A percentile compares a stretch with the other conserved stretches of the same genome.
Evolutionary conservation across 2,329 filamentous ascomycete species (phyloP).

Genomic region (Penicillium hordei): DNA sequence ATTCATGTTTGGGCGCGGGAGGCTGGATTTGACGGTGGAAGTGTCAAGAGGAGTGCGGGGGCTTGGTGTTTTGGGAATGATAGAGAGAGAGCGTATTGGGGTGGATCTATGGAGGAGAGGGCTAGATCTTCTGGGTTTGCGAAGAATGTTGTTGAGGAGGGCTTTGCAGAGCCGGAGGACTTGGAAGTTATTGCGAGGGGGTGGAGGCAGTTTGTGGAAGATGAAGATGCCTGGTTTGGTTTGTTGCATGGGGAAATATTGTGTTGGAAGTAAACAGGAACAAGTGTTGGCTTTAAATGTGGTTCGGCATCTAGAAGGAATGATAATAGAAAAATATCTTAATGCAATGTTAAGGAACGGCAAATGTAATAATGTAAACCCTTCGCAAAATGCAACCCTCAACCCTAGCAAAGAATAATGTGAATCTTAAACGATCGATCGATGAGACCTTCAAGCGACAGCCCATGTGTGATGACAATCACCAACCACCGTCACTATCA

Average conservation of each 20-base stretch:
- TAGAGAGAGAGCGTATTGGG: slow-evolving; percentile 38
- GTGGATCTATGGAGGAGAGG: slow-evolving; percentile 36
- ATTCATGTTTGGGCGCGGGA: slow-evolving; percentile 39
- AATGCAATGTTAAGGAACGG: background rate
- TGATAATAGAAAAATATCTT: background rate
- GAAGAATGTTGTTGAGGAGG: slow-evolving; percentile 30
- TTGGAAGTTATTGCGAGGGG: slow-evolving; percentile 34
- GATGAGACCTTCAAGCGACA: background rate
- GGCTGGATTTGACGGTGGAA: slow-evolving; percentile 33
- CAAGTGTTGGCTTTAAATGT: background rate
- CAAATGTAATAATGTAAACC: background rate
- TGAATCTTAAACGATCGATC: background rate
- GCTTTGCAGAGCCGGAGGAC: slow-evolving; percentile 32
- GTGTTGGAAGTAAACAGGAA: slow-evolving; percentile 31
- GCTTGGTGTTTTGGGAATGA: slow-evolving; percentile 38
- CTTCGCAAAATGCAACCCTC: background rate
- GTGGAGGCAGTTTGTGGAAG: slow-evolving; percentile 37
- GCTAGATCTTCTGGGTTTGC: slow-evolving; percentile 31
- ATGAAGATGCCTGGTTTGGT: slow-evolving; percentile 40
- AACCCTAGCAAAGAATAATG: background rate
- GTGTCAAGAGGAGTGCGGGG: slow-evolving; percentile 32
- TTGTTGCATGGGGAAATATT: slow-evolving; percentile 41
- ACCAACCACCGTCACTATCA: slow-evolving; percentile 6
- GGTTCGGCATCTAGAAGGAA: too few species aligned
- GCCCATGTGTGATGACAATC: background rate